These are phyloP conservation scores for Sugiyamaella smithiae DNA, from an alignment of 805 yeast species.

Conservation along the genomic window DNA sequence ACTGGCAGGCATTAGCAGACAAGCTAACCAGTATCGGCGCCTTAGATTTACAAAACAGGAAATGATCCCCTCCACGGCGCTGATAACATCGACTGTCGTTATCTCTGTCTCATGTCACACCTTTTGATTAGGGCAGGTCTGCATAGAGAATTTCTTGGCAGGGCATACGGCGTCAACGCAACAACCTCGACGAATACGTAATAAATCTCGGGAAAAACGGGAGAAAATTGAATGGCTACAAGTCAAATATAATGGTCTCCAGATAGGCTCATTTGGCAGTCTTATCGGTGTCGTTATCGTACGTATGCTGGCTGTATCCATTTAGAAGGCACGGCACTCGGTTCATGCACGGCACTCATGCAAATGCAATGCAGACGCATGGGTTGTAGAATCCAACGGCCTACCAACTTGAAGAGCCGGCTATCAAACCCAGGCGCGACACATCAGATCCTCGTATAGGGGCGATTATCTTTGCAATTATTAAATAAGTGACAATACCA, in stretches of 20 bases:
- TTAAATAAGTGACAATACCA: neutral
- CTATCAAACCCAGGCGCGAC: neutral
- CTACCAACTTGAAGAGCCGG: neutral
- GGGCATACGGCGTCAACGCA: neutral
- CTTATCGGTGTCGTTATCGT: neutral
- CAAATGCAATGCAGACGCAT: neutral
- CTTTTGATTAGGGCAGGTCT: neutral
- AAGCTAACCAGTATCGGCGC: neutral
- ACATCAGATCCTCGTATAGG: neutral
- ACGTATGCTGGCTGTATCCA: neutral
- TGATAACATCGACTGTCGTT: slow-evolving; percentile 2
- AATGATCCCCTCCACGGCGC: slow-evolving; percentile 2
- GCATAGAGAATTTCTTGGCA: neutral
- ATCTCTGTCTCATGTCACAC: neutral
- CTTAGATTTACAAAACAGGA: neutral
- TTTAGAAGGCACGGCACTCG: neutral
- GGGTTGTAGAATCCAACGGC: neutral
- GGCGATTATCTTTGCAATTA: neutral
- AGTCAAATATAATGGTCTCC: neutral
- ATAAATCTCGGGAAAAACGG: neutral
- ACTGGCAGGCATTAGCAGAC: neutral
- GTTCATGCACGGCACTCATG: neutral
- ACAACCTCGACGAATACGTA: neutral
- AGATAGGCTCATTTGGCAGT: neutral
- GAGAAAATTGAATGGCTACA: neutral